Percentiles rank a stretch among this genome's conserved stretches.
Evolutionary conservation across 2,329 filamentous ascomycete species (phyloP).

Genomic region (Clarireedia monteithiana): DNA sequence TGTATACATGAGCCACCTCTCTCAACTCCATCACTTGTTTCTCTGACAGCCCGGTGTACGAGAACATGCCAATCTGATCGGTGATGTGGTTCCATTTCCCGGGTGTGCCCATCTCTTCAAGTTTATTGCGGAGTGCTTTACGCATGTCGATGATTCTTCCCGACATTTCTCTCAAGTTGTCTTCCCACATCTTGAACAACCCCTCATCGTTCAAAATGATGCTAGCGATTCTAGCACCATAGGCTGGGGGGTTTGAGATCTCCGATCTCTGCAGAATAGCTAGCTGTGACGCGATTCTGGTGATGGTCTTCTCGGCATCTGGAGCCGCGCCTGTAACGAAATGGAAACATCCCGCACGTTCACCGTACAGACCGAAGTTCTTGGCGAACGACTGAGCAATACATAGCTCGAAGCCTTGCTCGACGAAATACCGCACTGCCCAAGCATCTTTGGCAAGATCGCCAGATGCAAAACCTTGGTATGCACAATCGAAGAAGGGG

Average conservation of each 20-base stretch:
- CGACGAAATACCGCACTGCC: conserved; percentile 90
- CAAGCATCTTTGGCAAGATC: conserved; percentile 77
- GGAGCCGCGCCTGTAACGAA: conserved; percentile 68
- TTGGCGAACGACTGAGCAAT: conserved; percentile 95
- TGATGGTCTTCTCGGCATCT: conserved; percentile 52
- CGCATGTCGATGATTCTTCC: conserved; percentile 94
- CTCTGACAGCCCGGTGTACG: conserved; percentile 75
- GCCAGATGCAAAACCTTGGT: conserved; percentile 95
- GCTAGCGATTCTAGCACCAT: conserved; percentile 83
- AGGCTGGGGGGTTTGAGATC: conserved; percentile 93
- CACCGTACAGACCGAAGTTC: conserved; percentile 95
- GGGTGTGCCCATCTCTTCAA: conserved; percentile 79
- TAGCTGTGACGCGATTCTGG: conserved; percentile 75
- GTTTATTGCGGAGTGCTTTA: conserved; percentile 63
- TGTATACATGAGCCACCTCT: conserved; percentile 69
- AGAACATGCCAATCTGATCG: conserved; percentile 99
- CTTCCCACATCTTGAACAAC: conserved; percentile 83
- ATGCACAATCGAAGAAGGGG: conserved; percentile 97
- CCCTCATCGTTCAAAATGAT: conserved; percentile 73
- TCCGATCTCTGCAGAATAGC: conserved; percentile 93
- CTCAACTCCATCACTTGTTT: conserved; percentile 64
- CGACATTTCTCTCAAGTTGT: conserved; percentile 86
- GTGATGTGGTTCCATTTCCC: conserved; percentile 96
- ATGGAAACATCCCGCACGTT: conserved; percentile 95
- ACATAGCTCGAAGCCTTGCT: conserved; percentile 82